Base-by-base conservation (phyloP, 169 alveolate genomes). In the Babesia ovata region DNA sequence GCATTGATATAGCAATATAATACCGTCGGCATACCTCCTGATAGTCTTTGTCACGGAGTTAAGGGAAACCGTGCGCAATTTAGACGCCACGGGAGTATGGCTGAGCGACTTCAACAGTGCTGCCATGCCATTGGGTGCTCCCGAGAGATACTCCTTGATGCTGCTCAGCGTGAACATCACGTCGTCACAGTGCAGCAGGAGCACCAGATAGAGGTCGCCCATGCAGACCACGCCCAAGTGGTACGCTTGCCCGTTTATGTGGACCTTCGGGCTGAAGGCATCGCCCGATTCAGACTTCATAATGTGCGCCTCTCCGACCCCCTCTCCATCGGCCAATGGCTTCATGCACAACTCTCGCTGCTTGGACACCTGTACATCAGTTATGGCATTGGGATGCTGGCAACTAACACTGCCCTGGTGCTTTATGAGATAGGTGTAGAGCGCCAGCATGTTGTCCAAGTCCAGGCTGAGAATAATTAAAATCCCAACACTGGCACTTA, bases 231-330 rank as follows among this genome's bases (percentile, higher is more conserved):
- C 76, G 39, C 71, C 36, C 50, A 81, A 33, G 14, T 63, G 45
- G 74, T 81, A 81, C 36, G 42, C 46, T 0, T 26, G 53, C 29
- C 77, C 77, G 21, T 81, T 69, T 13, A 81, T 21, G 63, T 63
- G 67, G 22, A 81, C 49, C 33, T 50, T 56, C 17, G 88, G 88
- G n/a, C 84, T 69, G 60, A 71, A 81, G 45, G 76, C 59, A 13
- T 39, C 21, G 13, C 71, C 88, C 8, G 67, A 72, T 28, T 56
- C 66, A 17, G 88, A 71, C 39, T 81, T 85, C 42, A 81, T 21
- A 4, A 81, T 58, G 10, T 52, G 52, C 24, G 73, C 39, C 26
- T 79, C 87, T 9, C 29, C 54, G 50, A 45, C 50, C 4, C 50
- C 28, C 69, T 54, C 63, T 29, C 24, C 50, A 21, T 53, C 19